Evolutionary conservation across 352 stramenopile species (phyloP).

Genomic region (Albugo laibachii): DNA sequence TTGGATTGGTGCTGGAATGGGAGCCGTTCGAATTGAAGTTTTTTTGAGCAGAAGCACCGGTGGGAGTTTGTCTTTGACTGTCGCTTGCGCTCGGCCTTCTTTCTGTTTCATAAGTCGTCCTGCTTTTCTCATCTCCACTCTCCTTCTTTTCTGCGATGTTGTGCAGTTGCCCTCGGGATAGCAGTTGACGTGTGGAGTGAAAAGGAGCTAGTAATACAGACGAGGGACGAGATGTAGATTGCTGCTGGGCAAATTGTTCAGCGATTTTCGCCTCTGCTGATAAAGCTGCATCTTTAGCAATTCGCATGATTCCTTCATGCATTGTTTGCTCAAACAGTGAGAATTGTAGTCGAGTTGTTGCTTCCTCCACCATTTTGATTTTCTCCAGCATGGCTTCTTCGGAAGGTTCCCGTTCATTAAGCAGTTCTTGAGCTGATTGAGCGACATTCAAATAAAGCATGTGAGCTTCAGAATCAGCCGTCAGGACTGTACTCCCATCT

Average conservation of each 20-base stretch:
- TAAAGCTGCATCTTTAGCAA: conserved; percentile 54
- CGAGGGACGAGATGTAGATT: conserved; percentile 5
- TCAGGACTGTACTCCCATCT: no score
- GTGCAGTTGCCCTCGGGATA: conserved; percentile 13
- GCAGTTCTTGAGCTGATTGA: no score
- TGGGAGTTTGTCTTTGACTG: no score
- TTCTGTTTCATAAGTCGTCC: neutral
- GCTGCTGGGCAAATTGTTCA: conserved; percentile 51
- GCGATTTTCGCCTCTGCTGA: conserved; percentile 68
- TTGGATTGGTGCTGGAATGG: no score
- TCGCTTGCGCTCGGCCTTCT: no score
- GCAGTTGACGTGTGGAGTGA: conserved; percentile 45
- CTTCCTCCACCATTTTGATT: conserved; percentile 23
- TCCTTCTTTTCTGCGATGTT: no score
- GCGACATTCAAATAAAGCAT: no score
- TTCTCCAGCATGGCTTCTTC: no score
- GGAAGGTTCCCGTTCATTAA: no score
- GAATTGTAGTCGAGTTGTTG: conserved; percentile 32
- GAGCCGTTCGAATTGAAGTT: no score
- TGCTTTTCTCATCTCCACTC: conserved; percentile 6
- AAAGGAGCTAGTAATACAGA: conserved; percentile 18
- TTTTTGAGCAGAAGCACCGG: no score
- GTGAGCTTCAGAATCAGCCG: no score
- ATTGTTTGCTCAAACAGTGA: conserved; percentile 47
- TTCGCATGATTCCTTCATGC: conserved; percentile 66